Evolutionary conservation across 2,329 filamentous ascomycete species (phyloP).

Genomic region (Amauroascus niger): DNA sequence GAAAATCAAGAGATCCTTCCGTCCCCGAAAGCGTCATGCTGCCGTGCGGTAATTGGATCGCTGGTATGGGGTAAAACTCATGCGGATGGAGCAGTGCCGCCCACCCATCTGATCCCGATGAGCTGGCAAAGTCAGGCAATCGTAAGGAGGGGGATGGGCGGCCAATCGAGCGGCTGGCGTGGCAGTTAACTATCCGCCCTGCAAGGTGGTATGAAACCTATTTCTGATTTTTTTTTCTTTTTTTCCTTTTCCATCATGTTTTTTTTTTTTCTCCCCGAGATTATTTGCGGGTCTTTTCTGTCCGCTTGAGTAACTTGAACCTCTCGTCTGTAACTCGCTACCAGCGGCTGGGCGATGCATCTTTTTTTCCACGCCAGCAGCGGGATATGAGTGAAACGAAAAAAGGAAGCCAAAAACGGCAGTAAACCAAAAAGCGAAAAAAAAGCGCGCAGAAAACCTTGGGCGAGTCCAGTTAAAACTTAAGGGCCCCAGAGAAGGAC

Average conservation of each 20-base stretch:
- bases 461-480: not conserved
- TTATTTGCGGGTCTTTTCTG: not conserved
- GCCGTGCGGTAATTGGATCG: not conserved
- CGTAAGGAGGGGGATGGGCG: not conserved
- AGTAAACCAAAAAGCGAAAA: not conserved
- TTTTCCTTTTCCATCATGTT: not conserved
- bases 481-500: too few relatives aligned
- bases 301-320: not conserved
- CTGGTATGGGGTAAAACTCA: not conserved
- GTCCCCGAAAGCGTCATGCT: not conserved
- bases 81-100: not conserved
- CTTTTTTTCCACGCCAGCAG: not conserved
- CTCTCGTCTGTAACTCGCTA: not conserved
- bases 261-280: conserved; percentile 4
- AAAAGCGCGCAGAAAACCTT: too few relatives aligned
- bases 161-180: conserved; percentile 1
- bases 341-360: not conserved
- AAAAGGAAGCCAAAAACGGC: not conserved
- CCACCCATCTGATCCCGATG: conserved; percentile 1
- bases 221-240: not conserved
- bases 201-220: conserved; percentile 4
- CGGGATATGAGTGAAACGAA: not conserved
- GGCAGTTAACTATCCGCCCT: not conserved
- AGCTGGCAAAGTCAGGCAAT: conserved; percentile 4
- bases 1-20: not conserved